Percentiles rank a stretch among this genome's conserved stretches.
phyloP scores from a whole-genome alignment of 1,284 basidiomycete species.

The Malassezia obtusa region DNA sequence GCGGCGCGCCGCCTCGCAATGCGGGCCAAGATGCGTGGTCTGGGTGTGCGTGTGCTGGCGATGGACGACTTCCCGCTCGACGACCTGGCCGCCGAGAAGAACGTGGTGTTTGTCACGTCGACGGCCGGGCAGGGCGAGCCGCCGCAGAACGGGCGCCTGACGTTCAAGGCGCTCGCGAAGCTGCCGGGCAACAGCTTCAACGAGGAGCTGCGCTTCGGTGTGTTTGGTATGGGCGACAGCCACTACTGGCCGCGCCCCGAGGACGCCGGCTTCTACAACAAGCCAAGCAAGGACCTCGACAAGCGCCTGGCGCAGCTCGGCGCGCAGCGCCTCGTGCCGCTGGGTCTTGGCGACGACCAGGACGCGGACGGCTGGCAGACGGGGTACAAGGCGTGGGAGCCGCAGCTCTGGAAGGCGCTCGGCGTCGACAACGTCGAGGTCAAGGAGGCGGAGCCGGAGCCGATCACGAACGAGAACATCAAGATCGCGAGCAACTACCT shows the following conservation, averaged over 20 bases:
- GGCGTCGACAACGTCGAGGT: conserved; percentile 85
- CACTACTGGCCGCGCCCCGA: conserved; percentile 98
- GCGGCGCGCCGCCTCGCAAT: conserved; percentile 76
- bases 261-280: conserved; percentile 96
- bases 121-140: conserved; percentile 98
- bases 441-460: conserved; percentile 82
- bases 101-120: conserved; percentile 80
- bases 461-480: conserved; percentile 98
- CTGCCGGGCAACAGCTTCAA: conserved; percentile 35
- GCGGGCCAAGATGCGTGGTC: conserved; percentile 73
- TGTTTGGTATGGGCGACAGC: conserved; percentile 94
- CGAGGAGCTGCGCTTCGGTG: conserved; percentile 51
- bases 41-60: conserved; percentile 55
- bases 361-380: conserved; percentile 93
- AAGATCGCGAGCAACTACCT: conserved; percentile 92
- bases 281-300: conserved; percentile 84
- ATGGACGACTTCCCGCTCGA: conserved; percentile 67
- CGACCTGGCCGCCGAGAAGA: conserved; percentile 56
- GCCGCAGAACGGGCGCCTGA: conserved; percentile 85
- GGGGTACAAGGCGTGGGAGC: conserved; percentile 92
- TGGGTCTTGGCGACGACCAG: conserved; percentile 88
- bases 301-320: conserved; percentile 51
- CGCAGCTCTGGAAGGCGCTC: conserved; percentile 81
- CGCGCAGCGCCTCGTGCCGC: conserved; percentile 29
- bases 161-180: conserved; percentile 71